Evolutionary conservation across 805 yeast genomes (phyloP), one percentile per base, ranked within the genome.

Genomic region (Saccharomyces mikatae): DNA sequence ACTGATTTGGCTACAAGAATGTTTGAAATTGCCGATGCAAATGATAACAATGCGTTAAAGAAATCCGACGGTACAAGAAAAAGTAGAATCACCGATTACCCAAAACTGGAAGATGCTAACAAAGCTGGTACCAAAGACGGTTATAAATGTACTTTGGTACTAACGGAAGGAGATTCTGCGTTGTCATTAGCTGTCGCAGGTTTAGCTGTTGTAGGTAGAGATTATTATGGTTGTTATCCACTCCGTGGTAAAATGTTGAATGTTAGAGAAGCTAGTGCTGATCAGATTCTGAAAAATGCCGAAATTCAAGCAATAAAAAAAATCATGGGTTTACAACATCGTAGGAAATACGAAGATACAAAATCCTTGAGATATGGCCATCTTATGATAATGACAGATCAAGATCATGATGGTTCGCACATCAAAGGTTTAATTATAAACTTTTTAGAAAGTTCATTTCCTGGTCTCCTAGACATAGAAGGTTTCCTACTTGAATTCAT

Each of bases 311-410:
- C 97, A 3, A 80, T 94, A 64, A 94, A 94, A 68, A 90, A 92
- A 68, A 94, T 94, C 62, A 87, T 94, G 76, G 99, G 99, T 22
- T 76, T 94, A 54, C 97, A 91, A 70, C 99, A 94, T 72, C 89
- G 87, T 63, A 92, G 89, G 72, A 77, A 76, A 47, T 94, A 94
- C 67, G 84, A 83, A 22, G 86, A 84, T 59, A 76, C 87, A 14
- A 80, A 80, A 54, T 83, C 86, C 3, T 75, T 94, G 58, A 82
- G 99, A 69, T 94, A 94, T 67, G 99, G 99, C 41, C 96, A 90
- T 69, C 80, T 94, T 51, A 94, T 94, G 98, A 90, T 94, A 68
- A 94, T 94, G 98, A 90, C 99, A 6, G 99, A 94, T 86, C 99
- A 94, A 74, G 99, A 94, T 89, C 96, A 91, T 63, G 99, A 94